Evolutionary conservation across 371 early-diverging fungal genomes (phyloP), one percentile per base, ranked within the genome.

Genomic region (Entomophthora muscae): DNA sequence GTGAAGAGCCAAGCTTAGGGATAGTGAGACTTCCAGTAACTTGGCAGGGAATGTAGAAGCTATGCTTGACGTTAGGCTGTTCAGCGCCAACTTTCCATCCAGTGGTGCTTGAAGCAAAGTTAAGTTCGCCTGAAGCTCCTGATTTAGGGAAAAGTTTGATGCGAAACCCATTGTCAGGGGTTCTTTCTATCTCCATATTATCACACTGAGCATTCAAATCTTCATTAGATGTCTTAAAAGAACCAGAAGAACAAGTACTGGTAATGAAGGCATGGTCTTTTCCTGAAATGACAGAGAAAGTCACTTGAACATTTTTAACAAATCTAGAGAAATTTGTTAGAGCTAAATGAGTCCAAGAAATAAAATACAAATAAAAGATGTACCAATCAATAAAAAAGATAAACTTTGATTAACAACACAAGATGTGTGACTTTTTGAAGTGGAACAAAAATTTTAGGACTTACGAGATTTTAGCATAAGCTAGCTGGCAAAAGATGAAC

Each of bases 381-480:
- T n/a, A n/a, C n/a, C n/a, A n/a, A n/a, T n/a, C n/a, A n/a, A n/a
- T n/a, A n/a, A n/a, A n/a, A n/a, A n/a, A n/a, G n/a, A n/a, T n/a
- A n/a, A n/a, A n/a, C n/a, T n/a, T n/a, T n/a, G n/a, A n/a, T n/a
- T n/a, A n/a, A n/a, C n/a, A n/a, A n/a, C n/a, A n/a, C n/a, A n/a
- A n/a, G n/a, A n/a, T n/a, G n/a, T n/a, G n/a, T n/a, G n/a, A n/a
- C n/a, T n/a, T n/a, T n/a, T n/a, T 54, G 32, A 28, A 13, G n/a
- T n/a, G n/a, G n/a, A 53, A 53, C 13, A 28, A 22, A 21, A 42
- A 10, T 42, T n/a, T 17, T 42, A 42, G 17, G 10, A 60, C 74
- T 73, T 81, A 83, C 82, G 88, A 83, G 75, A 87, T 73, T 72
- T 78, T 88, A 30, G 90, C 88, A 78, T 91, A 88, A 67, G 90